Conservation (phyloP, 2,329 filamentous ascomycete genomes). For the Aspergillus uvarum region DNA sequence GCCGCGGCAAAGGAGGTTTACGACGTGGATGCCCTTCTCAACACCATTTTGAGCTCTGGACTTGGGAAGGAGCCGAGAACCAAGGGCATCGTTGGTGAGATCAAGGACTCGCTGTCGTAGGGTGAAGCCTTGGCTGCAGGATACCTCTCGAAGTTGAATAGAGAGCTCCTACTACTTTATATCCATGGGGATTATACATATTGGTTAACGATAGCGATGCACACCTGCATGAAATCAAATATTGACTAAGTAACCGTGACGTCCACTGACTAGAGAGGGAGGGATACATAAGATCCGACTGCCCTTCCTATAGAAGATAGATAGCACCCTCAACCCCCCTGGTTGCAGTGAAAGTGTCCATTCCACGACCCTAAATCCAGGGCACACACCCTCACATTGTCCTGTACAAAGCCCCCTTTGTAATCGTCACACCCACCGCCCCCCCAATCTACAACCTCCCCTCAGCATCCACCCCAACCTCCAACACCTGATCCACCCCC, state of each 20-base stretch:
- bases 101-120: conserved; percentile 46
- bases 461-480: conserved; percentile 55
- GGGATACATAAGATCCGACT: neutral
- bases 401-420: too few species aligned
- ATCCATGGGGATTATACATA: conserved; percentile 9
- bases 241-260: neutral
- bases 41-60: conserved; percentile 48
- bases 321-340: neutral
- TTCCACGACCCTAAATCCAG: neutral
- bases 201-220: conserved; percentile 15
- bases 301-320: too few species aligned
- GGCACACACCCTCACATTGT: too few species aligned
- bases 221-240: conserved; percentile 1
- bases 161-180: neutral
- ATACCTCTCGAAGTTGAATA: neutral
- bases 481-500: conserved; percentile 85
- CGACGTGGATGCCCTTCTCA: conserved; percentile 51
- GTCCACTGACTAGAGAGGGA: neutral
- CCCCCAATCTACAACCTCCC: conserved; percentile 31
- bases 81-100: conserved; percentile 60
- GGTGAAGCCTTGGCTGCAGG: neutral
- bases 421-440: too few species aligned
- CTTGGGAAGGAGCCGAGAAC: conserved; percentile 60
- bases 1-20: conserved; percentile 59
- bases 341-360: too few species aligned